These are phyloP conservation scores for Ganoderma resinaceum DNA, from an alignment of 1,284 basidiomycete genomes.

Conservation along the genomic window DNA sequence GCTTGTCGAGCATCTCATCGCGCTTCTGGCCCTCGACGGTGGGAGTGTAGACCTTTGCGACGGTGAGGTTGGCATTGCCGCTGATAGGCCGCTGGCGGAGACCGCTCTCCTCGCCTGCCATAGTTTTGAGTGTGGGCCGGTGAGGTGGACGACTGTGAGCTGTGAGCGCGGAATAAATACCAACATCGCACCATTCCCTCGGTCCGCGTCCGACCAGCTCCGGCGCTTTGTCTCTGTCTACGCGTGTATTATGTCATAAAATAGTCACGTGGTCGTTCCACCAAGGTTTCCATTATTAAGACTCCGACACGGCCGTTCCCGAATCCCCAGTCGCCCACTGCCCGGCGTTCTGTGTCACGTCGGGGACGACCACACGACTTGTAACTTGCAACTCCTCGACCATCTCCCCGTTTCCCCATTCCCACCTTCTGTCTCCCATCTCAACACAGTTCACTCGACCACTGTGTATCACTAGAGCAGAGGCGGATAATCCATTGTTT, in stretches of 20 bases:
- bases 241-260: not conserved
- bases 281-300: not conserved
- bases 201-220: not conserved
- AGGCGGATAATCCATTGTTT: slow-evolving; percentile 38
- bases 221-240: not conserved
- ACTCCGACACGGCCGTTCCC: not conserved
- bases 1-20: slow-evolving; percentile 80
- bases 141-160: not conserved
- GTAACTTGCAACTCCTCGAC: not conserved
- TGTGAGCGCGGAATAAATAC: slow-evolving; percentile 13
- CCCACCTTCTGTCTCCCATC: not conserved
- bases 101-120: slow-evolving; percentile 30
- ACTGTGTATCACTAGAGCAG: slow-evolving; percentile 24
- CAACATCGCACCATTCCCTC: slow-evolving; percentile 13
- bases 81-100: slow-evolving; percentile 35
- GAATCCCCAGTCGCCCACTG: too few relatives aligned
- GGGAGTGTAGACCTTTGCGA: slow-evolving; percentile 35
- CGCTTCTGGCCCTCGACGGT: slow-evolving; percentile 73
- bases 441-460: slow-evolving; percentile 3
- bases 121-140: slow-evolving; percentile 10
- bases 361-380: not conserved
- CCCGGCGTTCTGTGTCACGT: too few relatives aligned
- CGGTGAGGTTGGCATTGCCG: slow-evolving; percentile 29
- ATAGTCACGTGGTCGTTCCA: slow-evolving; percentile 2
- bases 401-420: not conserved